phyloP scores from a whole-genome alignment of 1,284 basidiomycete species.

The Apiotrichum domesticum region DNA sequence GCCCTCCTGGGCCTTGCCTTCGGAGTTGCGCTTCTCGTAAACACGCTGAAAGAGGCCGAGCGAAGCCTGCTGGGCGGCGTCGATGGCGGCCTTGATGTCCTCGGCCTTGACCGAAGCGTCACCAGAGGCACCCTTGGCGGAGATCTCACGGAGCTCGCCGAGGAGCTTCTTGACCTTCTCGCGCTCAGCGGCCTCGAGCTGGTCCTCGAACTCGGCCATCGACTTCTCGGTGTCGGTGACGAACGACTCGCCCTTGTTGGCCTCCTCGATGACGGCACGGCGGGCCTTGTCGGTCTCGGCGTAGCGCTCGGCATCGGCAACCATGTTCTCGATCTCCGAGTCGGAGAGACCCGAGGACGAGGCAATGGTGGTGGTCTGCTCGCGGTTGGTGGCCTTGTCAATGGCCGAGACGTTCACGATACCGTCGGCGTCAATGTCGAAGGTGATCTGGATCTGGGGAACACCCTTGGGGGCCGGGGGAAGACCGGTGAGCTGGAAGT shows the following conservation, averaged over 20 bases:
- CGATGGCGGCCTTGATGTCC: constrained; percentile 84
- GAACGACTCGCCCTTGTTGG: constrained; percentile 94
- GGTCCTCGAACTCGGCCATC: constrained; percentile 95
- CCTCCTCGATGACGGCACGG: constrained; percentile 85
- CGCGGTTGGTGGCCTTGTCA: constrained; percentile 95
- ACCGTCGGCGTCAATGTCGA: constrained; percentile 98
- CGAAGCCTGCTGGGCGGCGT: constrained; percentile 92
- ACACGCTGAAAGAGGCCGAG: constrained; percentile 98
- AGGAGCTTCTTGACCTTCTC: constrained; percentile 87
- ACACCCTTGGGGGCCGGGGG: constrained; percentile 95
- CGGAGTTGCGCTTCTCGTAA: constrained; percentile 65
- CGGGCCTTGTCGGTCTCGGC: constrained; percentile 88
- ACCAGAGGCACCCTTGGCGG: constrained; percentile 81
- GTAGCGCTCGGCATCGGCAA: constrained; percentile 86
- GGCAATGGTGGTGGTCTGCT: constrained; percentile 76
- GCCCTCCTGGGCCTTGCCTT: constrained; percentile 48
- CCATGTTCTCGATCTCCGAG: constrained; percentile 97
- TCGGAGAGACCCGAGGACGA: constrained; percentile 94
- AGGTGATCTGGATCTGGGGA: constrained; percentile 97
- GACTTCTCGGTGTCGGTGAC: constrained; percentile 92
- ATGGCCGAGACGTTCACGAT: constrained; percentile 96
- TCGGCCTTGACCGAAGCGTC: constrained; percentile 78
- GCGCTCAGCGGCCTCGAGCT: constrained; percentile 85
- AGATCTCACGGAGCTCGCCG: constrained; percentile 79
- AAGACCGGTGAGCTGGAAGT: constrained; percentile 97